A percentile compares a stretch with the other conserved stretches of the same genome.
phyloP scores from a whole-genome alignment of 2,329 filamentous ascomycete species.

The Colletotrichum simmondsii region DNA sequence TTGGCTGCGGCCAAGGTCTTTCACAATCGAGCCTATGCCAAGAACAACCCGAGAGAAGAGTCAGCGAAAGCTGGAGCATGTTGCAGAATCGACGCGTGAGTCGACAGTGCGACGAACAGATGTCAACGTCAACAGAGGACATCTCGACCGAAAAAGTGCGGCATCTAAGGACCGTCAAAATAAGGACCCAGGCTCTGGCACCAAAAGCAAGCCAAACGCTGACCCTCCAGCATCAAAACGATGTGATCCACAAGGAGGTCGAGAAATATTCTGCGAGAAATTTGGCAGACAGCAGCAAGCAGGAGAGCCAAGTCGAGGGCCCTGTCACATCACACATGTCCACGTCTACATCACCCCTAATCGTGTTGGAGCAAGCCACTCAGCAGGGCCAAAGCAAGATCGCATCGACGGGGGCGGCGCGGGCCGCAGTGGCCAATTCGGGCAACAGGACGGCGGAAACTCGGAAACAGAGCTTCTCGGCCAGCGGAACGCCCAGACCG shows the following conservation, averaged over 20 bases:
- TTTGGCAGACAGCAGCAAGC: neutral
- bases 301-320: neutral
- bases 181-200: neutral
- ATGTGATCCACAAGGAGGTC: conserved; percentile 23
- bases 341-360: conserved; percentile 29
- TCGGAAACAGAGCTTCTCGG: conserved; percentile 5
- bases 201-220: neutral
- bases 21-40: conserved; percentile 7
- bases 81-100: conserved; percentile 14
- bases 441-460: conserved; percentile 27
- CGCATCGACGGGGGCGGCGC: neutral
- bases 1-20: conserved; percentile 56
- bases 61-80: conserved; percentile 21
- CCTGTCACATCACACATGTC: conserved; percentile 27
- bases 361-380: neutral
- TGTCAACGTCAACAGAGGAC: conserved; percentile 29
- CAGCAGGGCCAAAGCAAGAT: neutral
- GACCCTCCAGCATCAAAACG: neutral
- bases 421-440: neutral
- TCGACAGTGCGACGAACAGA: conserved; percentile 2
- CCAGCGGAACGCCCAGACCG: neutral
- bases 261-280: conserved; percentile 11
- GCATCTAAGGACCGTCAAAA: conserved; percentile 1
- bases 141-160: conserved; percentile 5
- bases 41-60: neutral